phyloP scores from a whole-genome alignment of 2,329 filamentous ascomycete species.

The Boeremia exigua region DNA sequence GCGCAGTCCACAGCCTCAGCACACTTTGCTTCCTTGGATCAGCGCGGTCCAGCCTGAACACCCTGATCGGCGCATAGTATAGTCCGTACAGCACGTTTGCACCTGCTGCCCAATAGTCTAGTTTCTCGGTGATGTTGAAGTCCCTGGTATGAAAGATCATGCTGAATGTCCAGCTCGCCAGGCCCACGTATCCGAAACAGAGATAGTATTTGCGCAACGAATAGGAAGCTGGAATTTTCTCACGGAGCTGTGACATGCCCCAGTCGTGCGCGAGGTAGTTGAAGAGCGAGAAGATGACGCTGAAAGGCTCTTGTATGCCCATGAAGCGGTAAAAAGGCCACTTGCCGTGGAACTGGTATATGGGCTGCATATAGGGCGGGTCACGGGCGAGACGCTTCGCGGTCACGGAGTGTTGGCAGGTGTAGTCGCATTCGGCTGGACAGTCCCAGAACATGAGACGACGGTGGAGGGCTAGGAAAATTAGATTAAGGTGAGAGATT shows the following conservation, averaged over 20 bases:
- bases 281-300: slow-evolving; percentile 88
- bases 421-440: slow-evolving; percentile 94
- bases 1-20: slow-evolving; percentile 74
- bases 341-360: slow-evolving; percentile 97
- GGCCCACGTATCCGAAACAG: slow-evolving; percentile 78
- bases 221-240: slow-evolving; percentile 74
- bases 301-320: slow-evolving; percentile 94
- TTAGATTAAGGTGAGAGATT: not conserved
- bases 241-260: slow-evolving; percentile 74
- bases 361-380: slow-evolving; percentile 66
- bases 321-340: slow-evolving; percentile 94
- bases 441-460: slow-evolving; percentile 92
- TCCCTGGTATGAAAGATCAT: slow-evolving; percentile 93
- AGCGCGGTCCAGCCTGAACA: slow-evolving; percentile 78
- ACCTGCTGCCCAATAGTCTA: slow-evolving; percentile 95
- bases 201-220: slow-evolving; percentile 81
- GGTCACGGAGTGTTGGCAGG: slow-evolving; percentile 94
- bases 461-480: slow-evolving; percentile 73
- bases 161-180: slow-evolving; percentile 85
- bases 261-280: slow-evolving; percentile 86
- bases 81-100: slow-evolving; percentile 89
- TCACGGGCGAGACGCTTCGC: slow-evolving; percentile 69
- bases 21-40: slow-evolving; percentile 58
- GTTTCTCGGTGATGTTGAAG: slow-evolving; percentile 82
- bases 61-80: slow-evolving; percentile 81